Evolutionary conservation across 768 basidiomycete species (phyloP).

Genomic region (Kwoniella heveanensis): DNA sequence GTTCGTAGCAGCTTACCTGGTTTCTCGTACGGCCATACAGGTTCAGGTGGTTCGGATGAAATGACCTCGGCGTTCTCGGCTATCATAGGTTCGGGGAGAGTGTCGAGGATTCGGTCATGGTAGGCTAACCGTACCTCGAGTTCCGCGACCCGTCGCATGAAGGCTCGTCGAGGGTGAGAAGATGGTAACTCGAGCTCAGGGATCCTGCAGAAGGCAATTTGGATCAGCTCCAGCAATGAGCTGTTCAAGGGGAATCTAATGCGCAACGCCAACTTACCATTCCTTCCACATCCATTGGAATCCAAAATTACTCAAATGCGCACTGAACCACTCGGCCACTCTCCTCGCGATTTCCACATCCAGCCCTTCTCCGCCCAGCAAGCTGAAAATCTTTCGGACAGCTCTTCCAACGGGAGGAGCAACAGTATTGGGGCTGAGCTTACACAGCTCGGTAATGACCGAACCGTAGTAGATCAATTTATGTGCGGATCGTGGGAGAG

Average conservation of each 20-base stretch:
- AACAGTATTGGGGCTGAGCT: slow-evolving; percentile 85
- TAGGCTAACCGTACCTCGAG: slow-evolving; percentile 89
- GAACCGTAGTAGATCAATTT: slow-evolving; percentile 83
- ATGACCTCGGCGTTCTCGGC: slow-evolving; percentile 74
- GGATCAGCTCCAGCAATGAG: background rate
- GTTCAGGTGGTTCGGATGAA: slow-evolving; percentile 76
- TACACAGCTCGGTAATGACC: slow-evolving; percentile 90
- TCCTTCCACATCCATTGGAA: slow-evolving; percentile 99
- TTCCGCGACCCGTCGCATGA: slow-evolving; percentile 83
- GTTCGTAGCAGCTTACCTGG: slow-evolving; percentile 30
- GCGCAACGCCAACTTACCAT: slow-evolving; percentile 67
- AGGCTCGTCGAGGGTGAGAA: slow-evolving; percentile 82
- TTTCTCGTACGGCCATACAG: slow-evolving; percentile 46
- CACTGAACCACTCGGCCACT: slow-evolving; percentile 91
- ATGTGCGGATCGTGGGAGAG: slow-evolving; percentile 74
- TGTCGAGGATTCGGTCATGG: slow-evolving; percentile 86
- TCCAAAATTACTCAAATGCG: slow-evolving; percentile 96
- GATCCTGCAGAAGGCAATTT: slow-evolving; percentile 65
- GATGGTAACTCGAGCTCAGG: slow-evolving; percentile 73
- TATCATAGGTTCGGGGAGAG: slow-evolving; percentile 73
- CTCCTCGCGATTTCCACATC: slow-evolving; percentile 80
- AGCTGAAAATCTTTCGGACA: slow-evolving; percentile 78
- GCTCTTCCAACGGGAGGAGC: slow-evolving; percentile 97
- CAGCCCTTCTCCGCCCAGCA: slow-evolving; percentile 73
- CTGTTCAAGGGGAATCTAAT: too few relatives aligned